These are phyloP conservation scores for Debaryomyces castellii DNA, from an alignment of 805 yeast genomes.

Conservation along the genomic window DNA sequence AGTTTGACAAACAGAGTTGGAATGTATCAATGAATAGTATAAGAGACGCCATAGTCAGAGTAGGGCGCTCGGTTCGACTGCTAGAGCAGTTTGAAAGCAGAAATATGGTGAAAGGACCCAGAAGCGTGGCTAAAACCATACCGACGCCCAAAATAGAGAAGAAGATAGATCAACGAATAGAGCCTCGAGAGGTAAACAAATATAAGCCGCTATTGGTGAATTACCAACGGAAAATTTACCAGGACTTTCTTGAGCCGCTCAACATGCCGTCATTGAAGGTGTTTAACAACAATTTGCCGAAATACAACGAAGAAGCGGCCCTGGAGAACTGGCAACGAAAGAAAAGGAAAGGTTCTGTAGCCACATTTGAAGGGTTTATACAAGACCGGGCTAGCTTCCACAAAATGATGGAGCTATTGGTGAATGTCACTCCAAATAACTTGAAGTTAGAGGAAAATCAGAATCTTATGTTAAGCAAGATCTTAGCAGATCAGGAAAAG, in stretches of 20 bases:
- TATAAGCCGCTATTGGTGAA: constrained; percentile 12
- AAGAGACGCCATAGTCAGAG: constrained; percentile 32
- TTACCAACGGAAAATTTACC: constrained; percentile 21
- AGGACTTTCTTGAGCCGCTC: constrained; percentile 35
- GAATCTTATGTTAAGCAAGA: constrained; percentile 11
- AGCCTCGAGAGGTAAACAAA: constrained; percentile 10
- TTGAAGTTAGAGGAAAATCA: constrained; percentile 19
- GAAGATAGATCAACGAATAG: constrained; percentile 7
- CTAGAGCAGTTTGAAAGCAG: constrained; percentile 14
- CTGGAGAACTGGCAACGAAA: constrained; percentile 24
- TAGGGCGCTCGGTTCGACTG: constrained; percentile 30
- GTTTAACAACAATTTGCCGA: constrained; percentile 20
- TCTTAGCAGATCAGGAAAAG: constrained; percentile 21
- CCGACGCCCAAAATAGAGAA: neutral
- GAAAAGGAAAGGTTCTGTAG: constrained; percentile 14
- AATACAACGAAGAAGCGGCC: constrained; percentile 25
- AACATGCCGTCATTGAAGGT: constrained; percentile 32
- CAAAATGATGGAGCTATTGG: constrained; percentile 30
- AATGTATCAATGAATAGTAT: constrained; percentile 25
- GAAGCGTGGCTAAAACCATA: neutral
- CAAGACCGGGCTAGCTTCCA: constrained; percentile 29
- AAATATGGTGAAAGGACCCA: neutral
- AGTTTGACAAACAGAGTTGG: neutral
- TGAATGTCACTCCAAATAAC: constrained; percentile 30
- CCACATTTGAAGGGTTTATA: constrained; percentile 22